Evolutionary conservation across 2,329 filamentous ascomycete genomes (phyloP).

Genomic region (Xylariaceae sp.): DNA sequence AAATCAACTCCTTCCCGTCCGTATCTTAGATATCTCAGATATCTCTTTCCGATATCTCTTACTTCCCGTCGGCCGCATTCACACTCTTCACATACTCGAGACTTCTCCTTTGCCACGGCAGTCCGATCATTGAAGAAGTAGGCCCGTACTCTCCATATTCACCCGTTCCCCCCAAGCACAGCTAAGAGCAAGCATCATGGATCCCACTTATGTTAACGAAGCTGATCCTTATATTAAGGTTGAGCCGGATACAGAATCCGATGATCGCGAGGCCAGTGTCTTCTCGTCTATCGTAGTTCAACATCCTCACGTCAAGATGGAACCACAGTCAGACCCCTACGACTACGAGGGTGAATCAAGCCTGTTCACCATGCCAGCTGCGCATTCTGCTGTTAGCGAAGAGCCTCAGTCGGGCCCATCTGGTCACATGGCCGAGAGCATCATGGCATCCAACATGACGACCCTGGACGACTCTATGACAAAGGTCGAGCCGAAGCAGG

Average conservation of each 20-base stretch:
- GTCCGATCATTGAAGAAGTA: neutral
- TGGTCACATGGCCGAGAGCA: neutral
- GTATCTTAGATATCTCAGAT: neutral
- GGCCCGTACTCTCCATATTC: neutral
- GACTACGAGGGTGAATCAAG: neutral
- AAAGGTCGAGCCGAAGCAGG: neutral
- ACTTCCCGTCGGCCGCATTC: neutral
- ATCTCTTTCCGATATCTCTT: neutral
- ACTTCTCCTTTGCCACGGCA: neutral
- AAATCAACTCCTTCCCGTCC: neutral
- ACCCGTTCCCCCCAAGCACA: neutral
- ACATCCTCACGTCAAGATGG: neutral
- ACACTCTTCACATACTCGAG: neutral
- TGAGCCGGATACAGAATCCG: neutral
- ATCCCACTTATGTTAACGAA: neutral
- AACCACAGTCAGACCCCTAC: neutral
- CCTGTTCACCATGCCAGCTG: neutral
- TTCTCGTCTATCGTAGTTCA: neutral
- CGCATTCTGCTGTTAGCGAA: neutral
- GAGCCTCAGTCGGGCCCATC: neutral
- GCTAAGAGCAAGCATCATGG: conserved; percentile 1
- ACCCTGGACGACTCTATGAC: no score
- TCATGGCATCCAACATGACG: neutral
- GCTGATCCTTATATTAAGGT: neutral
- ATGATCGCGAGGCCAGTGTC: neutral